Evolutionary conservation across 495 filamentous ascomycete genomes (phyloP), one percentile per base, ranked within the genome.

Genomic region (Cairneyella variabilis): DNA sequence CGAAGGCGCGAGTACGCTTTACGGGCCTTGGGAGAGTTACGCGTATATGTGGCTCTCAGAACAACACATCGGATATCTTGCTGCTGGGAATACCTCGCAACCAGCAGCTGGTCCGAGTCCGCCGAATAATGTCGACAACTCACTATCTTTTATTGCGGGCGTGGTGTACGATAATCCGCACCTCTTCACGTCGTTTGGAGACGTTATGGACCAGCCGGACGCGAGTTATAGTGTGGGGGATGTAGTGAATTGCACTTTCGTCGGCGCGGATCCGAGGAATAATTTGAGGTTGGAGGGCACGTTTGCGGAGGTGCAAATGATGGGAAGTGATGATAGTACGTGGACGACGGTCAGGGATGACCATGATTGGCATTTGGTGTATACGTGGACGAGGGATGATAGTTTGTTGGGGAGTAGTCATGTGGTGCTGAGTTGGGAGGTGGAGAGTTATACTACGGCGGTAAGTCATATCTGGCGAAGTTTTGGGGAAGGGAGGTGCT

Each of bases 1-100:
- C 69, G 93, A 98, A 69, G 93, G 93, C 48, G 93, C 90, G 8
- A 89, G 83, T 40, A 98, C 93, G n/a, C 82, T 97, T 17, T 96
- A 89, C 67, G 93, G 93, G 0, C 88, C 79, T 14, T 84, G 88
- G 69, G 84, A 85, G 46, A 75, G 95, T 2, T 83, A 90, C 22
- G 92, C 88, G 1, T 95, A 95, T 69, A 85, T 97, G 66, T 88
- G 93, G 61, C 72, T 93, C 26, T 92, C 89, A 4, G 75, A 85
- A 16, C 75, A 71, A 22, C 83, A 83, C 44, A 73, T 95, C 8
- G 79, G 79, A 8, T 90, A 89, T 65, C 80, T 98, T 5, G 67
- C 77, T 11, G 67, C 79, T 4, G 64, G 67, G 18, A 58, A 77
- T 6, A 69, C 73, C 1, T 64, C 67, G 16, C 54, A 74, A 1